Evolutionary conservation across 257 asterid genomes (phyloP), one percentile per base, ranked within the genome.

Genomic region (Knoxia roxburghii): DNA sequence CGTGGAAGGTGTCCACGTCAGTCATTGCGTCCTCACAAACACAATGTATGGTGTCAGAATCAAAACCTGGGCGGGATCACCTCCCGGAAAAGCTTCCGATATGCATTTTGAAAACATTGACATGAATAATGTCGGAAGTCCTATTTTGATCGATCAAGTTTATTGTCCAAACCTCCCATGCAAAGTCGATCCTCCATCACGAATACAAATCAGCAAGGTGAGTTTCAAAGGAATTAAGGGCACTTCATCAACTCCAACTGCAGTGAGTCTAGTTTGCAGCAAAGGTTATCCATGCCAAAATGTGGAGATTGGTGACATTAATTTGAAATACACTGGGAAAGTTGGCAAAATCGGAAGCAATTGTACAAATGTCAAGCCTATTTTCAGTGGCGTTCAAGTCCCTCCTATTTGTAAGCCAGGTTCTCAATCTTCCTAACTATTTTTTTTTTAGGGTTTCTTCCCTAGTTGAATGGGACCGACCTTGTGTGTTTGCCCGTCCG

Each of bases 281-380:
- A 41, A 72, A 0, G 14, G 49, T 1, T 59, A 67, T 14, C 94
- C 91, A 0, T 86, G 96, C 50, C 59, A 79, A 32, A 61, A 48
- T 39, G 80, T 84, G 13, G 72, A 69, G 67, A 9, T 88, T 14
- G 79, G 84, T 13, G 61, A 86, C 46, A 39, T 86, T 13, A 78
- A 88, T 69, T 61, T 88, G 21, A 7, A 5, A 27, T 84, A 69
- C 67, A 64, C 30, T 1, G 67, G n/a, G n/a, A n/a, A n/a, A n/a
- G n/a, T 14, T 2, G 87, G 82, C 15, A 17, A 40, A 7, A 33
- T 71, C 37, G 71, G 71, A 49, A 72, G 83, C 56, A 66, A 43
- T 10, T 86, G 94, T 61, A 7, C 45, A 33, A 84, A 88, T 43
- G 75, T 82, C 48, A 68, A 81, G 67, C 89, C 87, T 5, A 39